Conservation (phyloP, 169 alveolate species). For the Plasmodium gallinaceum region DNA sequence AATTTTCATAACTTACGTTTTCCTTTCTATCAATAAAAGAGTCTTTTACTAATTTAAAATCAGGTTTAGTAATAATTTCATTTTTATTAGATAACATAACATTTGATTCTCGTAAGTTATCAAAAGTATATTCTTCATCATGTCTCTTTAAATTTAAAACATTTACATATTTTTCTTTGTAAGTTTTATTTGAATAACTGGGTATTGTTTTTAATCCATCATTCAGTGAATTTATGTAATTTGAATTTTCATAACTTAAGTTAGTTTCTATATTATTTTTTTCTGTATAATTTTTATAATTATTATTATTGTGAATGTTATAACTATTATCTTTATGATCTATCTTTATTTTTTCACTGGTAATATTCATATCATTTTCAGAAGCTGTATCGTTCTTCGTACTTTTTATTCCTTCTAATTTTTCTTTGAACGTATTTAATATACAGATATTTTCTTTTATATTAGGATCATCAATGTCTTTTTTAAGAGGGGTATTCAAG, state of each 20-base stretch:
- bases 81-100: neutral
- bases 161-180: neutral
- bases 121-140: neutral
- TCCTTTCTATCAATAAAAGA: neutral
- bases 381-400: no score
- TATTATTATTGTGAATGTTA: neutral
- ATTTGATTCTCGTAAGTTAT: neutral
- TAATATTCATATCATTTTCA: neutral
- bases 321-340: neutral
- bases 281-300: neutral
- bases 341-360: neutral
- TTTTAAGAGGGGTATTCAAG: no score
- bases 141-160: neutral
- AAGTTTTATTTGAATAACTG: neutral
- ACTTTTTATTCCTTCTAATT: no score
- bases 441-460: no score
- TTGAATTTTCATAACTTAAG: neutral
- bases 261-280: neutral
- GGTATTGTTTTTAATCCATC: neutral
- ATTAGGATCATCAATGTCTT: no score
- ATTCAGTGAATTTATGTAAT: neutral
- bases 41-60: neutral
- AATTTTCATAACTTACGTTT: neutral
- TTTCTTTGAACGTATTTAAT: no score
- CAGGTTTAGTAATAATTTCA: neutral